A percentile compares a stretch with the other conserved stretches of the same genome.
Evolutionary conservation across 352 stramenopile species (phyloP).

Genomic region (Phytophthora boehmeriae): DNA sequence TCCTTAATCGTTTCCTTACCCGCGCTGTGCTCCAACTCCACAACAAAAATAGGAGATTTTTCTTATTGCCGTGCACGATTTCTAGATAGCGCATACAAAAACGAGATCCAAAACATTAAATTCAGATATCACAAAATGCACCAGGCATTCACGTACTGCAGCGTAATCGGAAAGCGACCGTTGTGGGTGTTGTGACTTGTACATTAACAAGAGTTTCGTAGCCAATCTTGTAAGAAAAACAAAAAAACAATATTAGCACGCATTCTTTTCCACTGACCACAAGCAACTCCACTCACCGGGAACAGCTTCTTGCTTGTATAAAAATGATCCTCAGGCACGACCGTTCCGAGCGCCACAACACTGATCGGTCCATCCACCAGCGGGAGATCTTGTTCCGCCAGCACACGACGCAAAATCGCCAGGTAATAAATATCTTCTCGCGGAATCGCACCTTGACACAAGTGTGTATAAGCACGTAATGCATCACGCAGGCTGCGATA

Average conservation of each 20-base stretch:
- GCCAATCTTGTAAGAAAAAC: constrained; percentile 41
- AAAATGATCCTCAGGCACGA: constrained; percentile 69
- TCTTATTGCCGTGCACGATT: constrained; percentile 79
- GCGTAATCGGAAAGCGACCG: constrained; percentile 44
- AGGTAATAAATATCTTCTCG: constrained; percentile 80
- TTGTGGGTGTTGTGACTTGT: constrained; percentile 39
- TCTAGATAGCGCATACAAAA: constrained; percentile 36
- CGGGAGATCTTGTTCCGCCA: constrained; percentile 60
- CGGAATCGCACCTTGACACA: constrained; percentile 42
- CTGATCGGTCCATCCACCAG: constrained; percentile 76
- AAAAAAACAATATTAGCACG: constrained; percentile 9
- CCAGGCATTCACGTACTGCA: constrained; percentile 48
- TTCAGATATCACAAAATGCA: neutral
- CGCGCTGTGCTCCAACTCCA: constrained; percentile 60
- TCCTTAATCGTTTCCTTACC: constrained; percentile 29
- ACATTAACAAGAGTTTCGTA: constrained; percentile 70
- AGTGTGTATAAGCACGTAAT: constrained; percentile 45
- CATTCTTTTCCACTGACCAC: neutral
- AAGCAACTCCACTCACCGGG: constrained; percentile 40
- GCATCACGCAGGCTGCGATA: constrained; percentile 60
- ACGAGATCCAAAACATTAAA: constrained; percentile 7
- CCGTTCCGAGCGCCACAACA: constrained; percentile 50
- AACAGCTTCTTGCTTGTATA: constrained; percentile 83
- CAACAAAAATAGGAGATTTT: constrained; percentile 83
- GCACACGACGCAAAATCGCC: constrained; percentile 57